Evolutionary conservation across 495 filamentous ascomycete species (phyloP).

Genomic region (Penicillium cataractarum): DNA sequence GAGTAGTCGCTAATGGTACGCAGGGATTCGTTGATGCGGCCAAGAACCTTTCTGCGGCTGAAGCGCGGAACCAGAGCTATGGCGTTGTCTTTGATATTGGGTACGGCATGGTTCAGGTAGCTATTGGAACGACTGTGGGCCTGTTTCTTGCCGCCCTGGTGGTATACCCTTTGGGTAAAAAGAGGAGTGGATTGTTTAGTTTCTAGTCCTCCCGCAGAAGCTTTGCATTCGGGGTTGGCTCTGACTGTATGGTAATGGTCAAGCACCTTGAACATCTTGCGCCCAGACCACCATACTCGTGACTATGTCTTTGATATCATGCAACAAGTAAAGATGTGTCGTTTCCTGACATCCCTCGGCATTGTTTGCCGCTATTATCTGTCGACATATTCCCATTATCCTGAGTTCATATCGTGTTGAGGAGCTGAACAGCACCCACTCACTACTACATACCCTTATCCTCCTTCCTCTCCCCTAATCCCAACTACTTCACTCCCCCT

Average conservation of each 20-base stretch:
- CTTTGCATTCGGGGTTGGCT: not conserved
- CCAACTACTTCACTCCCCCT: not conserved
- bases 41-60: conserved; percentile 34
- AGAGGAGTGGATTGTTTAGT: conserved; percentile 84
- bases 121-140: conserved; percentile 91
- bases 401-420: not conserved
- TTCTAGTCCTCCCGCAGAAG: conserved; percentile 54
- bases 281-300: not conserved
- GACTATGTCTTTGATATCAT: not conserved
- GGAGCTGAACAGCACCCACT: not conserved
- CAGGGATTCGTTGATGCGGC: conserved; percentile 52
- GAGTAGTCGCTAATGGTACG: conserved; percentile 53
- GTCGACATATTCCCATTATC: not conserved
- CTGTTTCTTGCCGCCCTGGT: conserved; percentile 83
- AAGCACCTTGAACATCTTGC: not conserved
- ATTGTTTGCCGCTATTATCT: conserved; percentile 10
- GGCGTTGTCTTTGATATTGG: conserved; percentile 80
- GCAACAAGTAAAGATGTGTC: not conserved
- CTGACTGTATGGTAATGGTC: not conserved
- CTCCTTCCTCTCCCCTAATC: not conserved
- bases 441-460: not conserved
- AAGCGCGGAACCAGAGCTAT: conserved; percentile 33
- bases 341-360: not conserved
- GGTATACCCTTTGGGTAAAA: conserved; percentile 91
- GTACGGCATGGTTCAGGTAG: conserved; percentile 87